phyloP scores from a whole-genome alignment of 495 filamentous ascomycete species.

The Penicillium atrosanguineum region DNA sequence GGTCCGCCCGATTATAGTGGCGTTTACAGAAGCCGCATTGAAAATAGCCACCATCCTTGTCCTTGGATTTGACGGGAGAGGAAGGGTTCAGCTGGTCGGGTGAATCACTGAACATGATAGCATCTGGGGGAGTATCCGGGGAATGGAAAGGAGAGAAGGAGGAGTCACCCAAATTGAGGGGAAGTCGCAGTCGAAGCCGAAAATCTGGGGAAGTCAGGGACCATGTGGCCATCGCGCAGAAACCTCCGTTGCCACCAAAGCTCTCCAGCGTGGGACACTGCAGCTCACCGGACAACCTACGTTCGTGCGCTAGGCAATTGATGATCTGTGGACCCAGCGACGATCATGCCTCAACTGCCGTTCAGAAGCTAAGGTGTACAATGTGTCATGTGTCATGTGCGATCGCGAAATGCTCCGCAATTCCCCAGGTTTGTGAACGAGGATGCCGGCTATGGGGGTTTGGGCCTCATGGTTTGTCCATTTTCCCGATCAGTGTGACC shows the following conservation, averaged over 20 bases:
- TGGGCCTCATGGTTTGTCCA: not conserved
- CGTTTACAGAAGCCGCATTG: slow-evolving; percentile 55
- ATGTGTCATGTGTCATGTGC: too few species aligned
- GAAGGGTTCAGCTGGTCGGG: slow-evolving; percentile 8
- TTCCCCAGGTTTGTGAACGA: slow-evolving; percentile 5
- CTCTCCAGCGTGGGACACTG: too few species aligned
- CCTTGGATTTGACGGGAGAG: slow-evolving; percentile 20
- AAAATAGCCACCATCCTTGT: slow-evolving; percentile 36
- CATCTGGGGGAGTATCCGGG: not conserved
- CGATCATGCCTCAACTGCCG: too few species aligned
- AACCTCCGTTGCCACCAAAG: not conserved
- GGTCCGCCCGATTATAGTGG: slow-evolving; percentile 54
- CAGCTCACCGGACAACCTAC: too few species aligned
- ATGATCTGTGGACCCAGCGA: too few species aligned
- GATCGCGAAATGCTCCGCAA: too few species aligned
- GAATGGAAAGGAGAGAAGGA: not conserved
- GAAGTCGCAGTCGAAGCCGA: not conserved
- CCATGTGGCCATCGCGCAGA: not conserved
- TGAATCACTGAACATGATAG: slow-evolving; percentile 19
- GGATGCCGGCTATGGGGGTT: not conserved
- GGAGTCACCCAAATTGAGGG: not conserved
- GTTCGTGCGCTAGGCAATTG: too few species aligned
- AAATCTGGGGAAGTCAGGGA: slow-evolving; percentile 1
- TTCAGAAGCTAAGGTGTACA: too few species aligned
- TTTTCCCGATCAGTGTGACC: not conserved